Evolutionary conservation across 495 filamentous ascomycete species (phyloP), one percentile per base, ranked within the genome.

Genomic region (Podospora fimiseda): DNA sequence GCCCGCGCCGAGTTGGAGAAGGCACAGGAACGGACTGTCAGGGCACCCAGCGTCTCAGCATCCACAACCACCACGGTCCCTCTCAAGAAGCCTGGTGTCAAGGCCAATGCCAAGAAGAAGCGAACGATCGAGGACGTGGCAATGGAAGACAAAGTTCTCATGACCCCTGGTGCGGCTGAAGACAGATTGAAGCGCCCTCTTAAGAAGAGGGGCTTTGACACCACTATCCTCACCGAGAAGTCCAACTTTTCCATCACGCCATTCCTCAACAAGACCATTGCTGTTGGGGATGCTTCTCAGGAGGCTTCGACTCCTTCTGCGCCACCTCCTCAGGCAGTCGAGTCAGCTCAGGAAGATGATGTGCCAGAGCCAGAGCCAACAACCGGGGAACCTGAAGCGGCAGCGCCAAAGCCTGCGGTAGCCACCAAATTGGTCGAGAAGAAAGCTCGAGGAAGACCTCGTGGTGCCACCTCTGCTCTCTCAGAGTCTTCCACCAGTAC

Each of bases 211-310:
- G 71, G 65, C 18, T 70, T 71, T 43, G 71, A 75, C 21, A 74
- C 79, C 14, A 80, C 80, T 0, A 60, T 84, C 37, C 70, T 83
- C 30, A 89, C 87, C 20, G 89, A 94, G 57, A 95, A 95, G 66
- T 95, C 90, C 1, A 81, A 76, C 16, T 96, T 96, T 63, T 93
- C 89, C 9, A 90, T 96, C 56, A 96, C 91, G 1, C 91, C 91
- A 0, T 94, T 90, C 67, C 71, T 96, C 23, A 94, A 92, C 71
- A 84, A 87, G 48, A 88, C 85, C 74, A 59, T 69, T 70, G 48
- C 40, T 22, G 40, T 46, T 18, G 52, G 60, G 15, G 52, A 62
- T 24, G 46, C 56, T 14, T 55, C 53, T 37, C 38, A 55, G 6
- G 43, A 48, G 15, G 15, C 22, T 30, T 51, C 57, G 1, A 42